Evolutionary conservation across 164 flowering plant genomes (phyloP).

Genomic region (Vitis labrusca): DNA sequence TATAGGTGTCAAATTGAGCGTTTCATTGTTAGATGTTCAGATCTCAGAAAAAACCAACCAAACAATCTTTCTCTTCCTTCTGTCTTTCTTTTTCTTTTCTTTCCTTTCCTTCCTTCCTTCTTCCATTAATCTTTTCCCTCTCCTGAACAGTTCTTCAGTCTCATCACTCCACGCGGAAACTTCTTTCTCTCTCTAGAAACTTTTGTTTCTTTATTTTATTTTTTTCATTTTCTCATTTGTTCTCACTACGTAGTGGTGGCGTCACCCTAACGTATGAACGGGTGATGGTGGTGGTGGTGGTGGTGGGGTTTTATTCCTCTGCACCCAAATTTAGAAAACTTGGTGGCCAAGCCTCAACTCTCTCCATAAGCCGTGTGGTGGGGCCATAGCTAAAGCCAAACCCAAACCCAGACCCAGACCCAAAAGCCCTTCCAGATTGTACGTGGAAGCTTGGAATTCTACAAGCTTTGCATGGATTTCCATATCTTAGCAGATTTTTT

Average conservation of each 20-base stretch:
- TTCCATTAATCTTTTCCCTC: not conserved
- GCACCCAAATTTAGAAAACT: slow-evolving; percentile 16
- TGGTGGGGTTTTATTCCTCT: slow-evolving; percentile 17
- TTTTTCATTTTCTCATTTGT: slow-evolving; percentile 27
- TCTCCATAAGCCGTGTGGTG: not conserved
- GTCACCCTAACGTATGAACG: slow-evolving; percentile 39
- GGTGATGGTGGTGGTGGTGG: not conserved
- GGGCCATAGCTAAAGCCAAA: too few relatives aligned
- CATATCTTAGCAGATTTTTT: not conserved
- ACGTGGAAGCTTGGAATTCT: not conserved
- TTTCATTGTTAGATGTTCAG: slow-evolving; percentile 16
- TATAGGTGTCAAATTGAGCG: slow-evolving; percentile 17
- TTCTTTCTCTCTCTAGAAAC: not conserved
- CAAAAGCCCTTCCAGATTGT: not conserved
- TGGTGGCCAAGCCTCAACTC: slow-evolving; percentile 10
- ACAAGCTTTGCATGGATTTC: not conserved
- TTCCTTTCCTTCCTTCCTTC: too few relatives aligned
- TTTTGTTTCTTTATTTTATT: not conserved
- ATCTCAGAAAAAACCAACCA: slow-evolving; percentile 11
- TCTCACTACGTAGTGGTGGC: slow-evolving; percentile 41
- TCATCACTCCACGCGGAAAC: slow-evolving; percentile 53
- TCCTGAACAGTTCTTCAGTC: slow-evolving; percentile 13
- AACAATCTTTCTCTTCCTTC: not conserved
- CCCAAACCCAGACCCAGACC: too few relatives aligned
- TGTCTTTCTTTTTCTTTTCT: slow-evolving; percentile 1